A percentile compares a stretch with the other conserved stretches of the same genome.
Evolutionary conservation across 1,284 basidiomycete genomes (phyloP).

Genomic region (Pascua sp.): DNA sequence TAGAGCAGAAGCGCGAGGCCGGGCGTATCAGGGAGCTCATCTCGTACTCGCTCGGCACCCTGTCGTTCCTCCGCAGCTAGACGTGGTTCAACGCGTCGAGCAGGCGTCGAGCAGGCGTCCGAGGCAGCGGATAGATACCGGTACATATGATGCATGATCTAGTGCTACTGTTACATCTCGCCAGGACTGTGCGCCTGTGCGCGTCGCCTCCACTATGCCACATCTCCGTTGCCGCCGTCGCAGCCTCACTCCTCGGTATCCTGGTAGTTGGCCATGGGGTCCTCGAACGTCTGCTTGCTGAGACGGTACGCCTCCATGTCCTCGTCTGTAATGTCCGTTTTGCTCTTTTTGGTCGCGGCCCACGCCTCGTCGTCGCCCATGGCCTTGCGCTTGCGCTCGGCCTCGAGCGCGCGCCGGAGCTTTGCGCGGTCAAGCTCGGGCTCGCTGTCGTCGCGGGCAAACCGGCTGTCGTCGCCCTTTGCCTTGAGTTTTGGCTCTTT

Average conservation of each 20-base stretch:
- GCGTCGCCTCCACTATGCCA: too few relatives aligned
- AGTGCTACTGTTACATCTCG: too few relatives aligned
- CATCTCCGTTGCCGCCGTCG: too few relatives aligned
- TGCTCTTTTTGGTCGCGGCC: conserved; percentile 46
- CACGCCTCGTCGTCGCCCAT: conserved; percentile 55
- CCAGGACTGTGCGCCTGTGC: too few relatives aligned
- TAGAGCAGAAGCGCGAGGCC: conserved; percentile 68
- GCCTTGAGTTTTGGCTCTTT: neutral
- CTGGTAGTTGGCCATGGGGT: conserved; percentile 51
- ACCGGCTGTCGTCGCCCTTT: conserved; percentile 35
- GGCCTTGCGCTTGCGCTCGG: conserved; percentile 75
- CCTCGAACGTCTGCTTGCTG: conserved; percentile 43
- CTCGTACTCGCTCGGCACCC: conserved; percentile 46
- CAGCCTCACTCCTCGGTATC: conserved; percentile 20
- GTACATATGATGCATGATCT: conserved; percentile 4
- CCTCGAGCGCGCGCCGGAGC: conserved; percentile 65
- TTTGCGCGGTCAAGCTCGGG: conserved; percentile 65
- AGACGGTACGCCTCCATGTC: conserved; percentile 63
- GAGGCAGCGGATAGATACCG: neutral
- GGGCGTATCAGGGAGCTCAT: conserved; percentile 57
- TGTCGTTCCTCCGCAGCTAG: conserved; percentile 40
- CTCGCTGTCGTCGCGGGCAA: conserved; percentile 56
- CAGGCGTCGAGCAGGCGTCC: neutral
- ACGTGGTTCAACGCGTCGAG: neutral
- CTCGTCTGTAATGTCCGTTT: conserved; percentile 80